phyloP scores from a whole-genome alignment of 768 basidiomycete species.

The Coprinopsis marcescibilis region DNA sequence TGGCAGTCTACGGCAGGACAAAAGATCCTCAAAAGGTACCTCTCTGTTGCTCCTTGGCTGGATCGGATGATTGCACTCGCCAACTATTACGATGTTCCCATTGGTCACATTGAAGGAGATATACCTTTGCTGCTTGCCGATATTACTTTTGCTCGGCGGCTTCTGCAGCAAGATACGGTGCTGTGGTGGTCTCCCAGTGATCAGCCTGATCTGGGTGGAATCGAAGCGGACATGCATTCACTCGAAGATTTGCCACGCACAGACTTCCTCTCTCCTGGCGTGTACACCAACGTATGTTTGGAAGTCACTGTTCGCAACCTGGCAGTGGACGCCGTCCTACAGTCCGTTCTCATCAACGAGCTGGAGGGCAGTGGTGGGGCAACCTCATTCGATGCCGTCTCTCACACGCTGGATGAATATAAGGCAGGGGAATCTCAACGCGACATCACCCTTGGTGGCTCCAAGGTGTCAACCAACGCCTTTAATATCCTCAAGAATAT shows the following conservation, averaged over 20 bases:
- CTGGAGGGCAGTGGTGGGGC: slow-evolving; percentile 93
- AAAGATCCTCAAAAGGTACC: slow-evolving; percentile 81
- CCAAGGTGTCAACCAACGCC: slow-evolving; percentile 79
- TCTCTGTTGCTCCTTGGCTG: slow-evolving; percentile 73
- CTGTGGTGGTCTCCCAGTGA: slow-evolving; percentile 96
- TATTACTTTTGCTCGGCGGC: slow-evolving; percentile 81
- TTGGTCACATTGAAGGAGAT: slow-evolving; percentile 90
- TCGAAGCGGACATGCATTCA: slow-evolving; percentile 78
- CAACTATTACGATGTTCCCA: slow-evolving; percentile 87
- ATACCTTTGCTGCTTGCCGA: slow-evolving; percentile 85
- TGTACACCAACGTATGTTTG: slow-evolving; percentile 89
- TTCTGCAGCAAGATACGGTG: slow-evolving; percentile 83
- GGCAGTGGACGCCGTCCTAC: slow-evolving; percentile 89
- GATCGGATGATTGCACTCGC: slow-evolving; percentile 75
- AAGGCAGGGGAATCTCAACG: slow-evolving; percentile 62
- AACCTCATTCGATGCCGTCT: slow-evolving; percentile 90
- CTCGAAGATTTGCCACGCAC: slow-evolving; percentile 76
- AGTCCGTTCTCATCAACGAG: slow-evolving; percentile 94
- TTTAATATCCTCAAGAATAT: slow-evolving; percentile 82
- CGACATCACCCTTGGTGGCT: slow-evolving; percentile 82
- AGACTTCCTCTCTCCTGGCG: slow-evolving; percentile 79
- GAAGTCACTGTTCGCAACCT: slow-evolving; percentile 87
- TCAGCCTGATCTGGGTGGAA: slow-evolving; percentile 88
- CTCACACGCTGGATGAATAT: slow-evolving; percentile 88
- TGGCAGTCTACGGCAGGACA: slow-evolving; percentile 83